Evolutionary conservation across 202 grass and related monocot genomes (phyloP).

Genomic region (Saccharum hybrid): DNA sequence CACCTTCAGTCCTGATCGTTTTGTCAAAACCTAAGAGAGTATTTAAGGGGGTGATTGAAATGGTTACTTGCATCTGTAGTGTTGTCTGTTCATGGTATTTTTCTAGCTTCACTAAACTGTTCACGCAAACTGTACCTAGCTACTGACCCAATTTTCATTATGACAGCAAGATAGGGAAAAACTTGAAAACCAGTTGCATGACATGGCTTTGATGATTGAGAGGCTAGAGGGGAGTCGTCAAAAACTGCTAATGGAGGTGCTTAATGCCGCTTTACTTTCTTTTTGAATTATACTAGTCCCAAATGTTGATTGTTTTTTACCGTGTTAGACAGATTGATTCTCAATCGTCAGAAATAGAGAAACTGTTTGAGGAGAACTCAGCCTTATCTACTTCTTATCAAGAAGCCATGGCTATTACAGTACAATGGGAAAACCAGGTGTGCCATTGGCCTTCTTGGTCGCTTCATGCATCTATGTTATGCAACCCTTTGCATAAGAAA

Average conservation of each 20-base stretch:
- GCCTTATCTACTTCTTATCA: conserved; percentile 69
- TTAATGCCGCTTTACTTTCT: conserved; percentile 27
- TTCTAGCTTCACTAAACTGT: conserved; percentile 24
- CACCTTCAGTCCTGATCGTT: not conserved
- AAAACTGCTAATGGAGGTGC: conserved; percentile 89
- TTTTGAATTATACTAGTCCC: conserved; percentile 33
- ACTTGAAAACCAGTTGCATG: conserved; percentile 93
- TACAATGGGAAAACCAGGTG: conserved; percentile 96
- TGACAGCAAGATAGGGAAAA: conserved; percentile 81
- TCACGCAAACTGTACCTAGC: conserved; percentile 23
- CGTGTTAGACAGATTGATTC: conserved; percentile 79
- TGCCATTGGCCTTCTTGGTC: conserved; percentile 8
- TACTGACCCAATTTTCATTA: conserved; percentile 34
- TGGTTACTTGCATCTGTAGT: not conserved
- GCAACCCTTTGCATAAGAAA: conserved; percentile 20
- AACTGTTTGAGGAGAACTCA: conserved; percentile 89
- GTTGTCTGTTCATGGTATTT: conserved; percentile 18
- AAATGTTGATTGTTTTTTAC: conserved; percentile 23
- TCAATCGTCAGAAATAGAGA: conserved; percentile 97
- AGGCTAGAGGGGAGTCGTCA: conserved; percentile 91
- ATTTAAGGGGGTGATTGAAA: conserved; percentile 9
- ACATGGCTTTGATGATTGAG: conserved; percentile 95
- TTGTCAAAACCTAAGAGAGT: not conserved
- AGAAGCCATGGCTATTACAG: conserved; percentile 68
- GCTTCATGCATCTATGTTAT: conserved; percentile 29